Evolutionary conservation across 1,284 basidiomycete species (phyloP).

Genomic region (Cutaneotrichosporon cutaneum): DNA sequence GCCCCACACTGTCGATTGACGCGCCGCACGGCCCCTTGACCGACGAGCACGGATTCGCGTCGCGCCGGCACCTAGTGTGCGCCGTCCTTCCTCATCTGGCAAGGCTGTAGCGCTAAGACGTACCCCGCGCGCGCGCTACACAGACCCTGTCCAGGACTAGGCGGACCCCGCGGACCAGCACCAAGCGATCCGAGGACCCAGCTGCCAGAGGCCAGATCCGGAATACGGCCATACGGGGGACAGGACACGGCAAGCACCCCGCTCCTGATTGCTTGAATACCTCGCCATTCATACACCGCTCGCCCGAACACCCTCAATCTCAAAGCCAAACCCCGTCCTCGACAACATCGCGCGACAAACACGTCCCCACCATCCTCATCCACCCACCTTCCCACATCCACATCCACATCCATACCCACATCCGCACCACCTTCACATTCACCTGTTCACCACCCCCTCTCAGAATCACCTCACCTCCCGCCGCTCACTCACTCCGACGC

Average conservation of each 20-base stretch:
- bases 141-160: background rate
- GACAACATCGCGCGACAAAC: background rate
- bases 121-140: background rate
- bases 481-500: background rate
- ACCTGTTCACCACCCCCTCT: background rate
- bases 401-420: background rate
- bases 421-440: background rate
- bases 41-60: background rate
- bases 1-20: too few species aligned
- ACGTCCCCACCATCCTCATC: background rate
- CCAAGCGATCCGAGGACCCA: too few species aligned
- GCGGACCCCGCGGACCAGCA: too few species aligned
- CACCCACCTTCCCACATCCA: background rate
- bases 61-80: background rate
- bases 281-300: too few species aligned
- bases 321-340: background rate
- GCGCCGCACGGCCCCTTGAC: background rate
- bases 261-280: too few species aligned
- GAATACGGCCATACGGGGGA: too few species aligned
- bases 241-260: too few species aligned
- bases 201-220: too few species aligned
- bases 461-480: constrained; percentile 2
- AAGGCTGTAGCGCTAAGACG: background rate
- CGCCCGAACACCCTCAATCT: background rate
- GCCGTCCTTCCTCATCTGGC: background rate